These are phyloP conservation scores for Xylaria sp. DNA, from an alignment of 2,329 filamentous ascomycete species.

Conservation along the genomic window DNA sequence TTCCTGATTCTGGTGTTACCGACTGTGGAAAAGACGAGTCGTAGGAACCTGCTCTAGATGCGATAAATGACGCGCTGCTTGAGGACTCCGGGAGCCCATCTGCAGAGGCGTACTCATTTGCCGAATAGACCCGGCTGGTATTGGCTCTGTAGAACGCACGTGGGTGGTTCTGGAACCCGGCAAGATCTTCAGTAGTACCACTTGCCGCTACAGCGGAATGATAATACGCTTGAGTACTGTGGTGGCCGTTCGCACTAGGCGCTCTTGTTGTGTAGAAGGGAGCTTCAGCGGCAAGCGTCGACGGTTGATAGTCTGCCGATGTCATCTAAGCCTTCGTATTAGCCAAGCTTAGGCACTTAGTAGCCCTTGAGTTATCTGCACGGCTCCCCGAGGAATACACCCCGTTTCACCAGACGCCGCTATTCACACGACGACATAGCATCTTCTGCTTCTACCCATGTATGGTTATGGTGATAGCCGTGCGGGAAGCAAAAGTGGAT, in stretches of 20 bases:
- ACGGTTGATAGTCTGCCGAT: conserved; percentile 42
- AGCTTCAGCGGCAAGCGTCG: conserved; percentile 43
- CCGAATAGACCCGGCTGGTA: conserved; percentile 38
- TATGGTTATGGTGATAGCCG: conserved; percentile 12
- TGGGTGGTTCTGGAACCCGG: conserved; percentile 42
- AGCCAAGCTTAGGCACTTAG: conserved; percentile 25
- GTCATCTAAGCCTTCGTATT: conserved; percentile 41
- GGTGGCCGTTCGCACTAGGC: conserved; percentile 38
- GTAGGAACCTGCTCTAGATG: conserved; percentile 43
- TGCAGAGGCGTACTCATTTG: conserved; percentile 41
- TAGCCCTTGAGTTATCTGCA: neutral
- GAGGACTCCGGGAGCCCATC: conserved; percentile 44
- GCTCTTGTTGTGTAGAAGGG: conserved; percentile 42
- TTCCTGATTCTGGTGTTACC: conserved; percentile 41
- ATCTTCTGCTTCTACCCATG: neutral
- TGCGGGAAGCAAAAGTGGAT: conserved; percentile 1
- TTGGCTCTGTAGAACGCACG: conserved; percentile 41
- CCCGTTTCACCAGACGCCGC: neutral
- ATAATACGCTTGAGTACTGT: conserved; percentile 42
- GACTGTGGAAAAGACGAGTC: conserved; percentile 42
- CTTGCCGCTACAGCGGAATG: conserved; percentile 31
- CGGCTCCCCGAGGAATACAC: neutral
- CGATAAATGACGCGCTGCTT: conserved; percentile 40
- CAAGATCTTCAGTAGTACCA: conserved; percentile 39
- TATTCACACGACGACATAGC: conserved; percentile 11